Conservation (phyloP, 371 early-diverging fungal species). For the Smittium mucronatum region DNA sequence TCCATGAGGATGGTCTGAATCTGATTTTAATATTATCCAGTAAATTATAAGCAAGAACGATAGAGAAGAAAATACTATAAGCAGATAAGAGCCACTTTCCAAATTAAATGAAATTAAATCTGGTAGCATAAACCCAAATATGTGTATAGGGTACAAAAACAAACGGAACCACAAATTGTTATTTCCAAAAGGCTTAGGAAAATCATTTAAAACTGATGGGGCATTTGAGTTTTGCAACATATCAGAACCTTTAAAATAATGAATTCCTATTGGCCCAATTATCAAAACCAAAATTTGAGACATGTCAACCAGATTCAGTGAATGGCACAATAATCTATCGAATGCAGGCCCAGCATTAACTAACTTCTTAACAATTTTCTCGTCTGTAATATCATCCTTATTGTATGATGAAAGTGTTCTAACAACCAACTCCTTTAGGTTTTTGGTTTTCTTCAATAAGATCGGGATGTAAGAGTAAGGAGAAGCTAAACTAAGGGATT, state of each 20-base stretch:
- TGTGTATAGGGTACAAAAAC: not conserved
- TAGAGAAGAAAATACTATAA: not conserved
- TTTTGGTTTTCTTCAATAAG: not conserved
- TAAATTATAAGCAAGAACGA: not conserved
- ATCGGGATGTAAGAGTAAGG: slow-evolving; percentile 19
- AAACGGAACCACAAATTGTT: not conserved
- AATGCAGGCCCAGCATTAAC: slow-evolving; percentile 12
- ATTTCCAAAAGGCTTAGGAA: not conserved
- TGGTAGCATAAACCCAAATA: not conserved
- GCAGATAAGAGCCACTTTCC: not conserved
- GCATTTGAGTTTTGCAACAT: not conserved
- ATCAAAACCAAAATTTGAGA: not conserved
- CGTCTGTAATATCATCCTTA: slow-evolving; percentile 27
- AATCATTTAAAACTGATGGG: not conserved
- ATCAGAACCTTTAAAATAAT: not conserved
- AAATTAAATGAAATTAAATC: not conserved
- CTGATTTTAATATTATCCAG: not conserved
- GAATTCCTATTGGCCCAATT: not conserved
- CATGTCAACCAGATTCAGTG: not conserved
- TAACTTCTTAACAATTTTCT: slow-evolving; percentile 26
- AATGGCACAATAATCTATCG: not conserved
- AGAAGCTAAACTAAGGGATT: slow-evolving; percentile 28
- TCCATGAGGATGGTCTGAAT: not conserved
- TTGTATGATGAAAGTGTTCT: slow-evolving; percentile 19
- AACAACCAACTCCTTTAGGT: slow-evolving; percentile 14